Base-by-base conservation (phyloP, 139 green algal species). In the Deuterostichococcus epilithicus region DNA sequence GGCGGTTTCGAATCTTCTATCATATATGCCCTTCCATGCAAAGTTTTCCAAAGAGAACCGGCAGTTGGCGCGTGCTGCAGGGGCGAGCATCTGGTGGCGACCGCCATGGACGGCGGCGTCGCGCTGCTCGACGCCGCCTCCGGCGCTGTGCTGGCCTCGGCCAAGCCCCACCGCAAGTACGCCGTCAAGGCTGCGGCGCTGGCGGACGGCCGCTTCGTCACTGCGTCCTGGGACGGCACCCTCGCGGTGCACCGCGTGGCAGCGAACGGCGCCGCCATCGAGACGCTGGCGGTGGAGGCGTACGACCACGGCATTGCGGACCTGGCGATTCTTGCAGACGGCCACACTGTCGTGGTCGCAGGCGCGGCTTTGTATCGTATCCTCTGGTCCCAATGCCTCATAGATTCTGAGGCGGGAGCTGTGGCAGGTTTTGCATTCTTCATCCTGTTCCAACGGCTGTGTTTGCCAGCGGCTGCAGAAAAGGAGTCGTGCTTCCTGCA, bases 41-140 rank as follows among this genome's bases (percentile, higher is more conserved):
- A 13, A 52, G 8, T 52, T 52, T 52, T 13, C 8, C 42, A 52
- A 23, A 13, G 8, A 52, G 8, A 23, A 13, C 8, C 13, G 42
- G 8, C 13, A 8, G 13, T 52, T 52, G 8, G 42, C 42, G 8
- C 42, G 13, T 13, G 13, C 13, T 52, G 42, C 13, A 52, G 52
- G 52, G 18, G 28, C 3, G 33, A 72, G 30, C 44, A 75, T 28
- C 44, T 89, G 63, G 63, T 83, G 0, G 83, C 77, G 0, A 83
- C 83, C 26, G 79, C 70, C 70, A 91, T 91, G 87, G 87, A 89
- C 52, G 87, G 87, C 67, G 77, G 63, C 33, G 79, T 91, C 0
- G 67, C 66, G 18, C 5, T 91, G n/a, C 66, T 89, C 37, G 37
- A 84, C 33, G 73, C 60, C 1, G 36, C 20, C 23, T 78, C 47